Evolutionary conservation across 164 flowering plant genomes (phyloP), one percentile per base, ranked within the genome.

Genomic region (grape (Vitis vinifera)): DNA sequence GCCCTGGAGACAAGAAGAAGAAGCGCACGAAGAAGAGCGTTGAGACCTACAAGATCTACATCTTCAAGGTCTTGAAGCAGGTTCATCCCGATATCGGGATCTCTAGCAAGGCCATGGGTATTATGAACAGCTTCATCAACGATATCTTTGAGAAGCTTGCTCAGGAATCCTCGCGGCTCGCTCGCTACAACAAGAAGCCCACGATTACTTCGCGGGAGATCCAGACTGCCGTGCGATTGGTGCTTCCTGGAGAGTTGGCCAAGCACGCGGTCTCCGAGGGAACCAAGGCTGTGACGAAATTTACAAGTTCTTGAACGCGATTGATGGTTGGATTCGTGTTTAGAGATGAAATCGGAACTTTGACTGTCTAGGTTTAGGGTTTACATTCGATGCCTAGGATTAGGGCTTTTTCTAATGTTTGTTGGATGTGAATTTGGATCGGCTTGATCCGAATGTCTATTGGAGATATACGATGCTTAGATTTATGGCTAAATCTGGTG

Each of bases 211-310:
- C 79, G 1, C 56, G 73, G 66, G 79, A 76, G 76, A 76, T 76
- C 67, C 79, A 76, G 67, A 76, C 79, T 16, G 75, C 79, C 4
- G 76, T 76, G 9, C 62, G 76, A 2, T 66, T 73, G 8, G 76
- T 72, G 15, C 70, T 76, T 50, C 79, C 79, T 50, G 76, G 79
- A 0, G 79, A 73, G 31, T 19, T 76, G 27, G 76, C 79, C 17
- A 76, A 76, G 73, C 79, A 76, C 31, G 76, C 79, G 17, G 76
- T 71, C 31, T 76, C 78, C 23, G 75, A 76, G 63, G 75, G 78
- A 3, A 76, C 78, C 13, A 76, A 76, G 79, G 76, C 77, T 10
- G 77, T 77, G 15, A 77, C 74, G 12, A 77, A 77, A 14, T 70
- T 67, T 67, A 76, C 76, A 15, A 76, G 76, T 53, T 58, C 79